A percentile compares a stretch with the other conserved stretches of the same genome.
Conservation (phyloP, 352 stramenopile genomes). For the Thraustochytrium sp. region DNA sequence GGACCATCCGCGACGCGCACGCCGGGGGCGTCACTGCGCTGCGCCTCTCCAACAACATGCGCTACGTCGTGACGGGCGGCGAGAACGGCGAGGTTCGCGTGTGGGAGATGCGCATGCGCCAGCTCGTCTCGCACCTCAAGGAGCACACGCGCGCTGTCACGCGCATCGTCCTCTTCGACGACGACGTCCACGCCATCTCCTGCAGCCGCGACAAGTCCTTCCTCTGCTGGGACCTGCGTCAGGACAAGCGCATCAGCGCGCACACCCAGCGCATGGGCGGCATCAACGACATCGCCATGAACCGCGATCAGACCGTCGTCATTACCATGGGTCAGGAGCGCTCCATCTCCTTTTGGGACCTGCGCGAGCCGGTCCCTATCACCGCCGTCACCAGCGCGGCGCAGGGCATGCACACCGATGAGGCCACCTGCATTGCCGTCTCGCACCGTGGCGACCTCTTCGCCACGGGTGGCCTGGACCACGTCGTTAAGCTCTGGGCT, state of each 20-base stretch:
- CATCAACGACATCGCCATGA: conserved; percentile 82
- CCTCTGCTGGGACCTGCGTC: conserved; percentile 82
- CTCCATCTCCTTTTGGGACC: conserved; percentile 82
- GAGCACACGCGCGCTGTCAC: conserved; percentile 80
- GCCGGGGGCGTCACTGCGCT: conserved; percentile 72
- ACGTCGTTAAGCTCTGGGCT: conserved; percentile 79
- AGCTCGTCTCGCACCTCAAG: conserved; percentile 77
- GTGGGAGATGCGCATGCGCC: conserved; percentile 81
- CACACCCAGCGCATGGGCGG: conserved; percentile 85
- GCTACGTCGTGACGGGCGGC: conserved; percentile 59
- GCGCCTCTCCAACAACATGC: conserved; percentile 76
- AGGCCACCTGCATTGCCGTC: conserved; percentile 78
- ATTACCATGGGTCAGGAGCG: conserved; percentile 83
- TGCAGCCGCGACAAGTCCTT: conserved; percentile 79
- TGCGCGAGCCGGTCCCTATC: conserved; percentile 72
- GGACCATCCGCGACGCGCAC: conserved; percentile 81
- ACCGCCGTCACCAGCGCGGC: conserved; percentile 62
- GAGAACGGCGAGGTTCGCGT: conserved; percentile 76
- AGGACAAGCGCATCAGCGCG: conserved; percentile 64
- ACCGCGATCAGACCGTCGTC: conserved; percentile 72
- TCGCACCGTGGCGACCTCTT: conserved; percentile 72
- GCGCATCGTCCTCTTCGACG: conserved; percentile 70
- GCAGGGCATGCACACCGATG: conserved; percentile 58
- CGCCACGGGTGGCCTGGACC: conserved; percentile 73
- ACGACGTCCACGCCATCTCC: conserved; percentile 79